Conservation (phyloP, 768 basidiomycete species). For the Boletus sp. region DNA sequence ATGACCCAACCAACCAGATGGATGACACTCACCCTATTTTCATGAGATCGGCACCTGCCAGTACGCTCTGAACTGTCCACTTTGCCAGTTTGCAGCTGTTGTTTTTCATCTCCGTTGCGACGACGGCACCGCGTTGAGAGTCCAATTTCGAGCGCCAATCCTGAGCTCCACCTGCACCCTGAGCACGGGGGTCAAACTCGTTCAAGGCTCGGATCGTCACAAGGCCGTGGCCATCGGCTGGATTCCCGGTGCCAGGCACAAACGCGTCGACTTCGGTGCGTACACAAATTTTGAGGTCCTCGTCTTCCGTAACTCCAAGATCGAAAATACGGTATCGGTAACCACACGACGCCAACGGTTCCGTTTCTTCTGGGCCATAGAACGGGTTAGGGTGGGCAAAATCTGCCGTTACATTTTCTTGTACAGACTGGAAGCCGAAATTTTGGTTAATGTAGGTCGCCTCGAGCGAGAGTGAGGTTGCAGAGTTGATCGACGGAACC, state of each 20-base stretch:
- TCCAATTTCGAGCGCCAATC: conserved; percentile 99
- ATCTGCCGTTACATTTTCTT: conserved; percentile 68
- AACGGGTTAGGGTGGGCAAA: conserved; percentile 93
- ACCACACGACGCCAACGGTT: conserved; percentile 92
- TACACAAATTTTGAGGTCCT: conserved; percentile 87
- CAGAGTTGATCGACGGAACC: conserved; percentile 84
- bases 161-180: conserved; percentile 92
- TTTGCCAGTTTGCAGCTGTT: conserved; percentile 97
- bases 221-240: conserved; percentile 69
- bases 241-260: conserved; percentile 56
- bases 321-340: conserved; percentile 97
- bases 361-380: conserved; percentile 90
- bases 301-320: conserved; percentile 85
- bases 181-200: conserved; percentile 90
- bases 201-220: conserved; percentile 94
- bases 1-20: not conserved
- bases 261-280: conserved; percentile 97
- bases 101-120: conserved; percentile 99
- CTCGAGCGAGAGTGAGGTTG: conserved; percentile 90
- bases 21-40: conserved; percentile 82
- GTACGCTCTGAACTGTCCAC: conserved; percentile 93
- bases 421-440: conserved; percentile 94
- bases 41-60: conserved; percentile 94
- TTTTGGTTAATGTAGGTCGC: conserved; percentile 99
- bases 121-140: conserved; percentile 94